Evolutionary conservation across 352 stramenopile species (phyloP).

Genomic region (Pythium coloratum): DNA sequence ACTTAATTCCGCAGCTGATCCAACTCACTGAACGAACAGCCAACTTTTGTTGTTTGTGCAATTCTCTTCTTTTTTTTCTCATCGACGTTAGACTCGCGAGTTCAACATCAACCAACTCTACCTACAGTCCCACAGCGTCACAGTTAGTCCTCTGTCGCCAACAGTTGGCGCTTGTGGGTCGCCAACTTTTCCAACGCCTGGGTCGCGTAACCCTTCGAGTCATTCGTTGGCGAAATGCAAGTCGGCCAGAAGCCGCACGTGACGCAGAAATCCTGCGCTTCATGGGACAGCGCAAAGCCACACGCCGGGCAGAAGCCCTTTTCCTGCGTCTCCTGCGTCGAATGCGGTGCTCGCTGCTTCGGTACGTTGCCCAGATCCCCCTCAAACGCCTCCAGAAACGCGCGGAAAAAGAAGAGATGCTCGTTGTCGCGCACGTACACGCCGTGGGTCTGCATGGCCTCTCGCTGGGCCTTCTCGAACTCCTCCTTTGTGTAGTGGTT

Average conservation of each 20-base stretch:
- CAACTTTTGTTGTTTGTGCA: not conserved
- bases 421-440: slow-evolving; percentile 70
- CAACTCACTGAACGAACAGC: not conserved
- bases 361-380: slow-evolving; percentile 49
- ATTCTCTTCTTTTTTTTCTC: not conserved
- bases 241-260: slow-evolving; percentile 76
- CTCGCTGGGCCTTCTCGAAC: slow-evolving; percentile 38
- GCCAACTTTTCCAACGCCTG: slow-evolving; percentile 45
- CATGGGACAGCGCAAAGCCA: slow-evolving; percentile 45
- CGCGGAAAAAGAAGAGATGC: slow-evolving; percentile 69
- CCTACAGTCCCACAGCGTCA: not conserved
- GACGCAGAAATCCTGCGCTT: slow-evolving; percentile 52
- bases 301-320: slow-evolving; percentile 38
- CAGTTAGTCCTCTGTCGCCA: not conserved
- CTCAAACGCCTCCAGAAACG: slow-evolving; percentile 56
- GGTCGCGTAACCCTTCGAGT: slow-evolving; percentile 48
- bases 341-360: slow-evolving; percentile 16
- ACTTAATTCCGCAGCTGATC: not conserved
- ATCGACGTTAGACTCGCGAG: not conserved
- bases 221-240: slow-evolving; percentile 51
- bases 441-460: slow-evolving; percentile 35
- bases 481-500: slow-evolving; percentile 35
- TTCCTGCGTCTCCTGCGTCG: slow-evolving; percentile 11
- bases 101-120: not conserved
- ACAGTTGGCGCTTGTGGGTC: slow-evolving; percentile 15